Evolutionary conservation across 2,329 filamentous ascomycete genomes (phyloP), one percentile per base, ranked within the genome.

Genomic region (Gremmenia infestans): DNA sequence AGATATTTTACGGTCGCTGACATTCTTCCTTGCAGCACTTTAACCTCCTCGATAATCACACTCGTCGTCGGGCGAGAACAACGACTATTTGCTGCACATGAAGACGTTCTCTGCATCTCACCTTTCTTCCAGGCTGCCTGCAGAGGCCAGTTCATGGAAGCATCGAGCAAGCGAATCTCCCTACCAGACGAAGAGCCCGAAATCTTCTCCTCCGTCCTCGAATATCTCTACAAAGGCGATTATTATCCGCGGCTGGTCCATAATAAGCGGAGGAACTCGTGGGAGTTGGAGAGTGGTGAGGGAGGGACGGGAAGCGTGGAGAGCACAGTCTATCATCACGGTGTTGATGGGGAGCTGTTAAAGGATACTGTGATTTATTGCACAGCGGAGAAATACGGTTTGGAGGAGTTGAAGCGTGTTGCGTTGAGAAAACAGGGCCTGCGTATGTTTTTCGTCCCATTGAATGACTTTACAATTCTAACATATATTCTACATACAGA

Each of bases 311-410:
- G 73, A 66, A 70, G 77, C 66, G 82, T 84, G 72, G 86, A 91
- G 76, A 81, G 89, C 67, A 91, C 88, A 71, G 85, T 95, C 68
- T 89, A 85, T 72, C 83, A 94, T 70, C 78, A 85, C 70, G 85
- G 85, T 74, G 81, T 86, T 68, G 85, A 82, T 70, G 87, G 89
- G 71, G 78, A 88, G 67, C 79, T 97, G 72, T 86, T 97, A 68
- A 87, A 91, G 69, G 92, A 97, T 78, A 97, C 93, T 23, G 90
- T 89, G 72, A 82, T 97, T 70, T 97, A 97, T 82, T 97, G 93
- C 72, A 85, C 90, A 65, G 92, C 91, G 56, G 89, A 96, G 69
- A 86, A 87, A 71, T 96, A 94, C 76, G 90, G 88, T 71, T 83
- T 97, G 74, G 90, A 94, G 70, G 90, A 94, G 73, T 85, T 97